Base-by-base conservation (phyloP, 768 basidiomycete species). In the Boletus sp. region DNA sequence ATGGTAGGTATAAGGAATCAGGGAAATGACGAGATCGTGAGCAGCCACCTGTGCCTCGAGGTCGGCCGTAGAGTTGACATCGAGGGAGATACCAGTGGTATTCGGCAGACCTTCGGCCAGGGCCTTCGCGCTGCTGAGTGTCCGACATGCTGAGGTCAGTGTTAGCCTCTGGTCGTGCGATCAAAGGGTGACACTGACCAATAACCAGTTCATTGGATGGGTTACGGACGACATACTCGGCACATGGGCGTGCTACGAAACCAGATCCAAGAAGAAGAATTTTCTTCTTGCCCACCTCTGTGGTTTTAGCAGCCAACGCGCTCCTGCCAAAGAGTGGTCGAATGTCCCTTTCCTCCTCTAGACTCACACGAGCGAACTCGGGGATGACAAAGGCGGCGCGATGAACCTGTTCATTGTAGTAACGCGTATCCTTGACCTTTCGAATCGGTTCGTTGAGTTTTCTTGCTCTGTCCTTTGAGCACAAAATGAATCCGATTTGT, bases 1-100 rank as follows among this genome's bases (percentile, higher is more conserved):
- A 70, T 98, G 97, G 78, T 85, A 77, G 51, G 85, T 92, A 79
- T 98, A 98, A 0, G 97, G 97, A 60, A 99, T 95, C 67, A 99
- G 84, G 8, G 93, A 95, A 68, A 98, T 90, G 70, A 98, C 93
- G 47, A 98, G 82, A 71, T 98, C 93, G 70, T 91, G 87, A 43
- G 82, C 85, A 21, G 88, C 89, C 52, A 99, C 81, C 43, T 85
- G 85, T 17, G 79, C 79, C 63, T 95, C 90, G 40, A 99, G 85
- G 13, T 84, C 87, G 8, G 76, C 73, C 30, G 83, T 72, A 62
- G 87, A 75, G 58, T 72, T 79, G 38, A 93, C 95, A 67, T 99
- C 93, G 58, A 99, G 81, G 8, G 90, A 85, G 62, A 90, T 78
- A 9, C 86, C 85, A 13, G 79, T 83, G 15, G 91, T 80, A 62